These are phyloP conservation scores for Aplosporella prunicola DNA, from an alignment of 2,329 filamentous ascomycete genomes.

Conservation along the genomic window DNA sequence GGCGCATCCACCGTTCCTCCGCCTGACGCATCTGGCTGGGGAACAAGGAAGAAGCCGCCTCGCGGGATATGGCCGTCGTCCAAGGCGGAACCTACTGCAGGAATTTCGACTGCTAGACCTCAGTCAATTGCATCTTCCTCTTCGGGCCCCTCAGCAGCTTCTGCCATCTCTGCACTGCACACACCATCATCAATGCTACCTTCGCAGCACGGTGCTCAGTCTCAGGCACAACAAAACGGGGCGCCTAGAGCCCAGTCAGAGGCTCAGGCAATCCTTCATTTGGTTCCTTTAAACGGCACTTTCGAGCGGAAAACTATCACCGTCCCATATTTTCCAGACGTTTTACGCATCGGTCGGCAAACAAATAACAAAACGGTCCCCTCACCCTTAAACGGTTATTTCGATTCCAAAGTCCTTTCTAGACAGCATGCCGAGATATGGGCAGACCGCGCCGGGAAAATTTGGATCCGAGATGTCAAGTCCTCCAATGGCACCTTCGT, in stretches of 20 bases:
- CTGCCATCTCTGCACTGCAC: slow-evolving; percentile 54
- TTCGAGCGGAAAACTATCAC: slow-evolving; percentile 96
- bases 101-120: slow-evolving; percentile 51
- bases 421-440: slow-evolving; percentile 94
- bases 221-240: slow-evolving; percentile 50
- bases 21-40: slow-evolving; percentile 24
- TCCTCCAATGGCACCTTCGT: slow-evolving; percentile 98
- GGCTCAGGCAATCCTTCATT: slow-evolving; percentile 68
- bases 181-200: slow-evolving; percentile 53
- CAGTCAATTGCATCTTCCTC: slow-evolving; percentile 51
- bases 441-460: slow-evolving; percentile 74
- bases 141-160: slow-evolving; percentile 50
- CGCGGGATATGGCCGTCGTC: slow-evolving; percentile 54
- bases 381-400: slow-evolving; percentile 84
- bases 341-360: slow-evolving; percentile 85
- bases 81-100: slow-evolving; percentile 57
- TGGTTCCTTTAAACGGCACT: slow-evolving; percentile 86
- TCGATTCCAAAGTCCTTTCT: slow-evolving; percentile 95
- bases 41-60: slow-evolving; percentile 41
- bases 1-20: slow-evolving; percentile 38
- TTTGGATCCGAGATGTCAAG: slow-evolving; percentile 95
- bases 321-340: slow-evolving; percentile 90
- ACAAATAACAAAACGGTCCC: slow-evolving; percentile 95
- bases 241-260: slow-evolving; percentile 41
- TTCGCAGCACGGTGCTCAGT: slow-evolving; percentile 60